Conservation (phyloP, 2,329 filamentous ascomycete species). For the Cladophialophora immunda region DNA sequence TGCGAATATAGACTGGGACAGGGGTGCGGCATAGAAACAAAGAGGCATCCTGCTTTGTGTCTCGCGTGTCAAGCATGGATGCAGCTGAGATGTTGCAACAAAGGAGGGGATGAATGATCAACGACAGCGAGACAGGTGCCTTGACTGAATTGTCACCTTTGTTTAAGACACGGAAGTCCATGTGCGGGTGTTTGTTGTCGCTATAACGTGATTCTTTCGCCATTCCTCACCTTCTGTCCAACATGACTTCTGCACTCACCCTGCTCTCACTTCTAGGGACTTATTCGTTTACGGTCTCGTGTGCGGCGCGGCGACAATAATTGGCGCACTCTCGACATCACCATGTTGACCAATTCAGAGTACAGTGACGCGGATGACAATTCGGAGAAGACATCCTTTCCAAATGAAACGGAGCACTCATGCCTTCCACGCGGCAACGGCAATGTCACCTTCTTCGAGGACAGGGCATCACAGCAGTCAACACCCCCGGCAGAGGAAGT, state of each 20-base stretch:
- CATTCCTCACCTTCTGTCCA: background rate
- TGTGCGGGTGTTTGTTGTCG: background rate
- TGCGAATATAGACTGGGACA: background rate
- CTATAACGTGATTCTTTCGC: background rate
- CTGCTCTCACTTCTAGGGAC: too few species aligned
- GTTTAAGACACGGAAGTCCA: background rate
- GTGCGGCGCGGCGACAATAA: too few species aligned
- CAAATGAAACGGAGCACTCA: background rate
- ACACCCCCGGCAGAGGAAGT: background rate
- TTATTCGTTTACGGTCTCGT: too few species aligned
- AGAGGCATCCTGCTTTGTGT: background rate
- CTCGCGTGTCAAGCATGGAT: background rate
- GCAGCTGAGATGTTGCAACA: background rate
- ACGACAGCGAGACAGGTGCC: background rate
- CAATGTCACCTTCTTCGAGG: background rate
- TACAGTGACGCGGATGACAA: too few species aligned
- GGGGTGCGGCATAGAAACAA: background rate
- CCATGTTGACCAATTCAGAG: too few species aligned
- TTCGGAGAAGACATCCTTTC: background rate
- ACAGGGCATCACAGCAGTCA: background rate
- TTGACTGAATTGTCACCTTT: background rate
- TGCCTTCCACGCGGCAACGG: background rate
- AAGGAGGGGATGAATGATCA: background rate
- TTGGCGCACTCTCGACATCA: background rate
- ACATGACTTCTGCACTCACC: too few species aligned